Percentiles rank a stretch among this genome's conserved stretches.
Evolutionary conservation across 441 rosid species (phyloP).

Genomic region (Arabidopsis hybrid): DNA sequence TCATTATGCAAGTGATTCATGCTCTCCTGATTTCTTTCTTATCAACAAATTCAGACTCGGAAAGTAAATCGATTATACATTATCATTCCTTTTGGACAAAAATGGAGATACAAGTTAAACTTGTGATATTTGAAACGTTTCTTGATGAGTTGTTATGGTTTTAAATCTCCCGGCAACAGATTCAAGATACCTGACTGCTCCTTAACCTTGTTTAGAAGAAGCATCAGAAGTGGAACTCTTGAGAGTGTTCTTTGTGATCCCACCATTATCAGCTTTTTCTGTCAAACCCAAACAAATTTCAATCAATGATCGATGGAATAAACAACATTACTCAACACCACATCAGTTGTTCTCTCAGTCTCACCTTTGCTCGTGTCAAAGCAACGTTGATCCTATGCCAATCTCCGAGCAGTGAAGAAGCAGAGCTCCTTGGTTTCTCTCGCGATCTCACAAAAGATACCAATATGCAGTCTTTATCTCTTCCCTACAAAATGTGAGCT

Average conservation of each 20-base stretch:
- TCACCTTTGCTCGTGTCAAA: constrained; percentile 92
- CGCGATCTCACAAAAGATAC: constrained; percentile 84
- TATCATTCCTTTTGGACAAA: constrained; percentile 16
- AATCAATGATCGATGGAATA: not conserved
- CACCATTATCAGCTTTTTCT: constrained; percentile 96
- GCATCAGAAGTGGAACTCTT: constrained; percentile 81
- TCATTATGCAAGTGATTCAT: not conserved
- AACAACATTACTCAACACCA: constrained; percentile 20
- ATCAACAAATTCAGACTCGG: constrained; percentile 13
- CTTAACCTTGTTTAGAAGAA: constrained; percentile 74
- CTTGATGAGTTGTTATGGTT: constrained; percentile 20
- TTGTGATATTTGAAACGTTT: not conserved
- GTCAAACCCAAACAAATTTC: constrained; percentile 26
- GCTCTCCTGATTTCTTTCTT: constrained; percentile 2
- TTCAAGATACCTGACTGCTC: constrained; percentile 75
- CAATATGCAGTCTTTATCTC: constrained; percentile 93
- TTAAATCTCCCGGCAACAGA: constrained; percentile 42
- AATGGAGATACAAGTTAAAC: not conserved
- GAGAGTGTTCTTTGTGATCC: constrained; percentile 84
- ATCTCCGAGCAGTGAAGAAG: constrained; percentile 82
- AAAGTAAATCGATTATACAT: constrained; percentile 4
- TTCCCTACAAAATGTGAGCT: constrained; percentile 61
- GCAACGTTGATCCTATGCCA: constrained; percentile 99
- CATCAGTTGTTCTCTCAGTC: constrained; percentile 14
- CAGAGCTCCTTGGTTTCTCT: constrained; percentile 65